These are phyloP conservation scores for Bipolaris oryzae DNA, from an alignment of 2,329 filamentous ascomycete genomes.

Conservation along the genomic window DNA sequence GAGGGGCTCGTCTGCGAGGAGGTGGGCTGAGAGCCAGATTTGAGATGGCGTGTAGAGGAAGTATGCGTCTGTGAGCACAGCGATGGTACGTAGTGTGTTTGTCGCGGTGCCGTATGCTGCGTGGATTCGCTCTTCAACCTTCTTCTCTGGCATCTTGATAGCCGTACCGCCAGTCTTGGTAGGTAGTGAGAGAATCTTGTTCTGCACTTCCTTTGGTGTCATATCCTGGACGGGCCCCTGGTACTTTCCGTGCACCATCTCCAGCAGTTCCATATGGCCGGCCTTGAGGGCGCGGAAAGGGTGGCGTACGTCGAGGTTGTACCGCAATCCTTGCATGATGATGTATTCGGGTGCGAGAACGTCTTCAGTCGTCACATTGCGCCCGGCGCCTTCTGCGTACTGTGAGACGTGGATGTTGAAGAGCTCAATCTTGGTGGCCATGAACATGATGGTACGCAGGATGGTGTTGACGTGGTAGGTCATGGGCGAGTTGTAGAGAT, in stretches of 20 bases:
- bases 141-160: constrained; percentile 22
- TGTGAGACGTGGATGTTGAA: constrained; percentile 70
- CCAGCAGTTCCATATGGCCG: constrained; percentile 79
- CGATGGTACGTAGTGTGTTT: constrained; percentile 62
- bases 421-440: constrained; percentile 91
- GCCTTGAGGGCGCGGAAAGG: constrained; percentile 89
- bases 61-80: constrained; percentile 91
- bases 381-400: constrained; percentile 57
- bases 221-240: constrained; percentile 38
- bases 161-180: constrained; percentile 20
- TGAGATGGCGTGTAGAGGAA: constrained; percentile 95
- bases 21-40: constrained; percentile 84
- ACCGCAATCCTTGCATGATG: constrained; percentile 88
- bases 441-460: constrained; percentile 87
- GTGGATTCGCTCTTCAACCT: constrained; percentile 55
- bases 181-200: constrained; percentile 38
- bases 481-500: constrained; percentile 93
- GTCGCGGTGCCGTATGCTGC: constrained; percentile 75
- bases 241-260: constrained; percentile 67
- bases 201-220: constrained; percentile 32
- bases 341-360: constrained; percentile 92
- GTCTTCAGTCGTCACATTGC: constrained; percentile 72
- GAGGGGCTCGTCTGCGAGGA: constrained; percentile 74
- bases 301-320: constrained; percentile 91
- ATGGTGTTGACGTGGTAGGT: constrained; percentile 92